These are phyloP conservation scores for Macrophomina tecta DNA, from an alignment of 2,329 filamentous ascomycete genomes.

Conservation along the genomic window DNA sequence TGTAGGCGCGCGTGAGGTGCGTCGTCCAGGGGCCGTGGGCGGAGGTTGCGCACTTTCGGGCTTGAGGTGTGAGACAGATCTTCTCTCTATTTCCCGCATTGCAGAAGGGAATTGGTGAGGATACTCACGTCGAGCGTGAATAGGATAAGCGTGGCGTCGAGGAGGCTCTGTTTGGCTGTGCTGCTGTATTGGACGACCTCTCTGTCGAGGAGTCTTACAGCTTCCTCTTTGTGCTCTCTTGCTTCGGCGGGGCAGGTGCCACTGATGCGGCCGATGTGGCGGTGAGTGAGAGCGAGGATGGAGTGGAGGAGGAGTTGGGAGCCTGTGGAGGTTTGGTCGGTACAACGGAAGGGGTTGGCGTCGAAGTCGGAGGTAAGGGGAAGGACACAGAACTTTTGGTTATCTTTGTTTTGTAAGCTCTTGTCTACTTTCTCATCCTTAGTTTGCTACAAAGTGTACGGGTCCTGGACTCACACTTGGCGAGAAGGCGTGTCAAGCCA, in stretches of 20 bases:
- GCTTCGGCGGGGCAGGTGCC: slow-evolving; percentile 1
- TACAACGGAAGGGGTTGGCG: background rate
- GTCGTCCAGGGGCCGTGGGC: background rate
- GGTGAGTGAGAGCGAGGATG: background rate
- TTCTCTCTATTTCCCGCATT: background rate
- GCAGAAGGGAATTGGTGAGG: background rate
- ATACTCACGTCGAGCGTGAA: slow-evolving; percentile 1
- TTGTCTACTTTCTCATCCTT: too few relatives aligned
- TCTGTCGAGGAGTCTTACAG: background rate
- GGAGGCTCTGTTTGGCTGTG: background rate
- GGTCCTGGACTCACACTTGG: too few relatives aligned
- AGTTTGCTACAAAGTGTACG: too few relatives aligned
- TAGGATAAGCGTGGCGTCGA: background rate
- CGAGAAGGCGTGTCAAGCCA: too few relatives aligned
- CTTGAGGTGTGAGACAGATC: background rate
- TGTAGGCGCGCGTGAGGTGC: background rate
- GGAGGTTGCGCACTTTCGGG: slow-evolving; percentile 1
- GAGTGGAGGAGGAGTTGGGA: background rate
- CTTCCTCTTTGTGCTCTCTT: background rate
- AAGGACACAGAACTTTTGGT: slow-evolving; percentile 1
- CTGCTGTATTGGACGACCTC: background rate
- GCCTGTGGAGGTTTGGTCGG: background rate
- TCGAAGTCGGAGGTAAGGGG: background rate
- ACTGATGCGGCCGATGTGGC: background rate
- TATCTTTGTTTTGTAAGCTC: background rate